Evolutionary conservation across 805 yeast species (phyloP).

Genomic region (Dipodascus albidus): DNA sequence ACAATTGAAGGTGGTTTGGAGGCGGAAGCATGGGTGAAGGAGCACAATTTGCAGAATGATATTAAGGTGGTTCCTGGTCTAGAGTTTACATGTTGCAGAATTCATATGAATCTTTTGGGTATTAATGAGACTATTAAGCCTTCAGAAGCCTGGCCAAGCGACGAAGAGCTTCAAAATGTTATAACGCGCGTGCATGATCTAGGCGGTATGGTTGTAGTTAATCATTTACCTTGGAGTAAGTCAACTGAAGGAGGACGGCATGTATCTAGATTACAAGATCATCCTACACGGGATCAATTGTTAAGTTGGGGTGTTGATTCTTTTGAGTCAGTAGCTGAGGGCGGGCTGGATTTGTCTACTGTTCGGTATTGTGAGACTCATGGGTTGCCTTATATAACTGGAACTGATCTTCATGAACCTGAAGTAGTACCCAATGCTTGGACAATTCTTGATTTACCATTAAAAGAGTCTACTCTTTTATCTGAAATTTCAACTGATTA

Average conservation of each 20-base stretch:
- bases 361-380: conserved; percentile 11
- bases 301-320: conserved; percentile 17
- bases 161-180: conserved; percentile 13
- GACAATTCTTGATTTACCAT: conserved; percentile 11
- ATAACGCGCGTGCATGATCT: conserved; percentile 12
- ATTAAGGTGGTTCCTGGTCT: conserved; percentile 18
- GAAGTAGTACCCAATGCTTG: conserved; percentile 12
- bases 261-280: conserved; percentile 12
- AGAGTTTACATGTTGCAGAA: conserved; percentile 18
- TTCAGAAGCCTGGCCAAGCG: conserved; percentile 12
- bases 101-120: conserved; percentile 19
- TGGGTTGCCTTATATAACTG: conserved; percentile 14
- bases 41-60: conserved; percentile 2
- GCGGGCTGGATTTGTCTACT: conserved; percentile 14
- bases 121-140: conserved; percentile 16
- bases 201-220: conserved; percentile 17
- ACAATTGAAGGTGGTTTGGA: conserved; percentile 14
- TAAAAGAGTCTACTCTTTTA: background rate
- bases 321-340: conserved; percentile 16
- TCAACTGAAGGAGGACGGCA: conserved; percentile 11
- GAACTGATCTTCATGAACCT: conserved; percentile 14
- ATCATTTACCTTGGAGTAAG: conserved; percentile 18
- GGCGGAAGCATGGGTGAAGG: conserved; percentile 11
- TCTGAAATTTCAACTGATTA: background rate
- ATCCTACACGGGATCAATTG: conserved; percentile 14